Evolutionary conservation across 768 basidiomycete species (phyloP).

Genomic region (Hericium alpestre): DNA sequence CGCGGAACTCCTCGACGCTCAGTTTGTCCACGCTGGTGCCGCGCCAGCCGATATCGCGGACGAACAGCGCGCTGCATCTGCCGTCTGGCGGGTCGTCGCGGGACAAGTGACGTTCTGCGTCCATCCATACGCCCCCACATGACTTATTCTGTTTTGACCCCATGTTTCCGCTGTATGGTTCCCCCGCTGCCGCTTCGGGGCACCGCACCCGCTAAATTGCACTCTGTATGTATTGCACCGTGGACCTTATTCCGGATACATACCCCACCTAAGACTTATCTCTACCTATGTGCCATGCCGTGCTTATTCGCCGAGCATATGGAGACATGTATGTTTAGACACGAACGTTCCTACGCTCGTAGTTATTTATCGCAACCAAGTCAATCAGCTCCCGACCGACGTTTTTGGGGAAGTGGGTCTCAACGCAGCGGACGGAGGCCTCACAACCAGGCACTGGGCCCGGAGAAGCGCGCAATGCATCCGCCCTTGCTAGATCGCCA

Average conservation of each 20-base stretch:
- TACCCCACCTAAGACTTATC: background rate
- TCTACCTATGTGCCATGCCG: background rate
- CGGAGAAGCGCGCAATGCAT: background rate
- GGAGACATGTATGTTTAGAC: background rate
- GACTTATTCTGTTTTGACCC: slow-evolving; percentile 2
- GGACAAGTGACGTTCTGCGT: background rate
- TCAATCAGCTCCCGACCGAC: background rate
- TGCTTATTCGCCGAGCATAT: background rate
- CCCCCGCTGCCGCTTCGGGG: background rate
- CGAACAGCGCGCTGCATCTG: slow-evolving; percentile 17
- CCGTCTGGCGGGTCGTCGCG: background rate
- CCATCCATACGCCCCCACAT: background rate
- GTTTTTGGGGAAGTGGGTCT: background rate
- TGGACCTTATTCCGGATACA: background rate
- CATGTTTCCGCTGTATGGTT: background rate
- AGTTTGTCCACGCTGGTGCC: slow-evolving; percentile 46
- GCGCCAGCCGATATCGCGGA: slow-evolving; percentile 32
- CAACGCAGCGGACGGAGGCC: background rate
- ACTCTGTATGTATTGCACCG: background rate
- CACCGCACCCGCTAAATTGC: background rate
- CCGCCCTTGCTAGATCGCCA: background rate
- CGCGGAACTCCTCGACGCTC: slow-evolving; percentile 57
- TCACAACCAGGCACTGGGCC: background rate
- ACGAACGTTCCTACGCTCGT: background rate
- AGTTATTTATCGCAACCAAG: background rate